Conservation (phyloP, 495 filamentous ascomycete genomes). For the Neurospora sp. region DNA sequence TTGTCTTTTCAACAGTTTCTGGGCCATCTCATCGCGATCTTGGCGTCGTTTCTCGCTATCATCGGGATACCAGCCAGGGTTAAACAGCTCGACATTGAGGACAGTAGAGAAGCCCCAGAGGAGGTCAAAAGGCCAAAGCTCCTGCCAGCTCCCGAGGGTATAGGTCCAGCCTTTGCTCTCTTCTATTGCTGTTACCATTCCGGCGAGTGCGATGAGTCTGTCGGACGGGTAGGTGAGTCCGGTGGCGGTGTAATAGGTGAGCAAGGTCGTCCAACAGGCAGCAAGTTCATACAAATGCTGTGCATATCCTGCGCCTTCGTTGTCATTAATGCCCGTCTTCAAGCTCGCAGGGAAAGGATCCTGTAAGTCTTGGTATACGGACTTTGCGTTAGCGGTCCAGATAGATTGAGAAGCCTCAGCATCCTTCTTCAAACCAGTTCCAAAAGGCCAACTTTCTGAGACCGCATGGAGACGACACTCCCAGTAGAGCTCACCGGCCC, state of each 20-base stretch:
- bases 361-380: neutral
- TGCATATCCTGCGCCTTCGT: neutral
- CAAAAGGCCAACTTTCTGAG: neutral
- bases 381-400: neutral
- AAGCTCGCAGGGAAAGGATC: neutral
- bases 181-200: neutral
- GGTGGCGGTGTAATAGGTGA: neutral
- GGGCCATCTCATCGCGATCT: neutral
- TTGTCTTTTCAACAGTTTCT: neutral
- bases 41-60: neutral
- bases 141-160: neutral
- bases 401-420: neutral
- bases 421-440: neutral
- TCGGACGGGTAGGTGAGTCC: neutral
- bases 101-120: neutral
- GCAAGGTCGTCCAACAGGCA: neutral
- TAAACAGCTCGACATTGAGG: neutral
- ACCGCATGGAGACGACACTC: conserved; percentile 2
- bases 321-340: neutral
- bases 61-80: neutral
- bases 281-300: neutral
- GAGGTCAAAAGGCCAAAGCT: neutral
- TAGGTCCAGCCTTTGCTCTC: neutral
- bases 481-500: conserved; percentile 6
- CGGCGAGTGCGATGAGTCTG: neutral